These are phyloP conservation scores for Stramenopiles sp. DNA, from an alignment of 352 stramenopile genomes.

Conservation along the genomic window DNA sequence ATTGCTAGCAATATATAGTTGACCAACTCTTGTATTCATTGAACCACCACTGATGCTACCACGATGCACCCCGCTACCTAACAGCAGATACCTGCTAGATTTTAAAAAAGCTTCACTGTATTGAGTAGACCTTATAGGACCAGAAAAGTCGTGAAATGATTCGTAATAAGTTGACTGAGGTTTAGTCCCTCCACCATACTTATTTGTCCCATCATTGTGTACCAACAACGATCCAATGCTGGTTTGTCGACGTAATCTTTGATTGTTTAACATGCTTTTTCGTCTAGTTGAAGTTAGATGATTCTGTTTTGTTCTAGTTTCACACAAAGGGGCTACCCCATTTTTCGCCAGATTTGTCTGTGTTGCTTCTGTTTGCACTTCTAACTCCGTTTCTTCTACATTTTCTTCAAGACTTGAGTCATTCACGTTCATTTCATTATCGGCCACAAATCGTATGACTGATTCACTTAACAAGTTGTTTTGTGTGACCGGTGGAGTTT, in stretches of 20 bases:
- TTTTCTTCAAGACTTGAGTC: too few relatives aligned
- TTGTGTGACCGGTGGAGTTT: too few relatives aligned
- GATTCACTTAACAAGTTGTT: too few relatives aligned
- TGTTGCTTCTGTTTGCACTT: too few relatives aligned
- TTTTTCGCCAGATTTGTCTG: too few relatives aligned
- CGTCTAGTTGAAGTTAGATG: background rate
- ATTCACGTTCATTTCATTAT: too few relatives aligned
- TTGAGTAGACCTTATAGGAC: background rate
- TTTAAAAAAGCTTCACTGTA: background rate
- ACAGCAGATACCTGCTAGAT: background rate
- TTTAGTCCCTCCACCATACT: background rate
- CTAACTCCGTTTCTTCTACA: too few relatives aligned
- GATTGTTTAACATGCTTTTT: background rate
- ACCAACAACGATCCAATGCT: background rate
- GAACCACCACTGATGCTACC: background rate
- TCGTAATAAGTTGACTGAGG: background rate
- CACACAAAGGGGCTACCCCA: too few relatives aligned
- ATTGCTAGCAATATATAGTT: background rate
- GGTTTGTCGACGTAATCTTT: background rate
- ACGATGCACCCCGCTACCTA: background rate
- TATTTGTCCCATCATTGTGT: background rate
- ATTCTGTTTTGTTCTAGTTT: too few relatives aligned
- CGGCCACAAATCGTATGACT: too few relatives aligned
- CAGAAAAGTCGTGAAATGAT: slow-evolving; percentile 7
- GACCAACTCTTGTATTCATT: background rate